Evolutionary conservation across 768 basidiomycete genomes (phyloP), one percentile per base, ranked within the genome.

Genomic region (Trametes meyenii): DNA sequence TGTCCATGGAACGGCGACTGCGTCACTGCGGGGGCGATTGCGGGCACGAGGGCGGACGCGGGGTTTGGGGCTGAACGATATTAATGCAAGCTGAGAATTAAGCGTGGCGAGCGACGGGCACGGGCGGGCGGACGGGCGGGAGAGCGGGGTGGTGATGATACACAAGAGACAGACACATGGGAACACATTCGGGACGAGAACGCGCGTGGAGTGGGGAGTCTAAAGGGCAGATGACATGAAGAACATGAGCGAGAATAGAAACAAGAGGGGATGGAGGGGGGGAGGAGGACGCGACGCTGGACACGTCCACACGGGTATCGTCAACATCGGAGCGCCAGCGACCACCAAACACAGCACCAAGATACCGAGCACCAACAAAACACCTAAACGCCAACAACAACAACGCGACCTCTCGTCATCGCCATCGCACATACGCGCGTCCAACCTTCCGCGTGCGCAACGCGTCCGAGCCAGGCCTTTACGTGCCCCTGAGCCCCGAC

Each of bases 401-500:
- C n/a, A n/a, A 11, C 14, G 8, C 38, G 8, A 35, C 38, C 46
- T 13, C 29, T 33, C 29, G 29, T 33, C 29, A 33, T 33, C 29
- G 29, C 29, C 29, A 3, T 33, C 29, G 29, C 8, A 33, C 29
- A 33, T 8, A 8, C 29, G 29, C 29, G 29, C 29, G 29, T 3
- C n/a, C n/a, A n/a, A n/a, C n/a, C n/a, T n/a, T n/a, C n/a, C n/a
- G n/a, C n/a, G n/a, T n/a, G n/a, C n/a, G 24, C 29, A 23, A 14
- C 42, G 17, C 42, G 38, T 38, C 16, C 38, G 6, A 16, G 11
- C 51, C 19, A 40, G 36, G 6, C 12, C 21, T 46, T 61, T 50
- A 55, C 59, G 56, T 48, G 24, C 51, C 42, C 16, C 61, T 69
- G 66, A 39, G 71, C 63, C 45, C 67, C 21, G 65, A 67, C 38